phyloP scores from a whole-genome alignment of 2,329 filamentous ascomycete genomes.

The Pseudogymnoascus pannorum region DNA sequence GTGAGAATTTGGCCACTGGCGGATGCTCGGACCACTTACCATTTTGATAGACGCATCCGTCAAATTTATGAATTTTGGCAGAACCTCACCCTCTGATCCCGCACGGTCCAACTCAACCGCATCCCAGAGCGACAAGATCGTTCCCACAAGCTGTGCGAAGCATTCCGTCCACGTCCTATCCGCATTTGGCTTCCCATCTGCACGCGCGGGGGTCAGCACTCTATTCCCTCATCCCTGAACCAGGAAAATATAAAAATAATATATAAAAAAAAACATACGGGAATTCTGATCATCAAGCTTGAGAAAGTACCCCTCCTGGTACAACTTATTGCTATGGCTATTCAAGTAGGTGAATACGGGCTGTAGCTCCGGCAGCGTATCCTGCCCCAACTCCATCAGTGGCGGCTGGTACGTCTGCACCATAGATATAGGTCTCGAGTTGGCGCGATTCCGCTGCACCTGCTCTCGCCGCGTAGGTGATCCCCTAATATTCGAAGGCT shows the following conservation, averaged over 20 bases:
- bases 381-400: constrained; percentile 74
- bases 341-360: constrained; percentile 93
- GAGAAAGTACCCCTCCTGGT: constrained; percentile 95
- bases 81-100: constrained; percentile 74
- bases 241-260: constrained; percentile 4
- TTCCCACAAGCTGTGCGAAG: constrained; percentile 93
- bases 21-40: constrained; percentile 47
- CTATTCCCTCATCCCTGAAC: not conserved
- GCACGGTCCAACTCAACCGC: constrained; percentile 83
- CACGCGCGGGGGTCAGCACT: constrained; percentile 26
- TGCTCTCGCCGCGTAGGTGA: constrained; percentile 14
- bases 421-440: constrained; percentile 74
- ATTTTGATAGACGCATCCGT: constrained; percentile 98
- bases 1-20: constrained; percentile 14
- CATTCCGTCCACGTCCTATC: constrained; percentile 94
- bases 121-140: constrained; percentile 92
- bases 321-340: constrained; percentile 91
- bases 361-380: constrained; percentile 86
- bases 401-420: constrained; percentile 78
- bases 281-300: constrained; percentile 93
- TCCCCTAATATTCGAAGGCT: constrained; percentile 28
- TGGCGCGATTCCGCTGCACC: constrained; percentile 31
- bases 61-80: constrained; percentile 91
- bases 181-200: constrained; percentile 77
- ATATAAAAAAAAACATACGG: constrained; percentile 51